Evolutionary conservation across 495 filamentous ascomycete genomes (phyloP).

Genomic region (Podospora pseudocomata): DNA sequence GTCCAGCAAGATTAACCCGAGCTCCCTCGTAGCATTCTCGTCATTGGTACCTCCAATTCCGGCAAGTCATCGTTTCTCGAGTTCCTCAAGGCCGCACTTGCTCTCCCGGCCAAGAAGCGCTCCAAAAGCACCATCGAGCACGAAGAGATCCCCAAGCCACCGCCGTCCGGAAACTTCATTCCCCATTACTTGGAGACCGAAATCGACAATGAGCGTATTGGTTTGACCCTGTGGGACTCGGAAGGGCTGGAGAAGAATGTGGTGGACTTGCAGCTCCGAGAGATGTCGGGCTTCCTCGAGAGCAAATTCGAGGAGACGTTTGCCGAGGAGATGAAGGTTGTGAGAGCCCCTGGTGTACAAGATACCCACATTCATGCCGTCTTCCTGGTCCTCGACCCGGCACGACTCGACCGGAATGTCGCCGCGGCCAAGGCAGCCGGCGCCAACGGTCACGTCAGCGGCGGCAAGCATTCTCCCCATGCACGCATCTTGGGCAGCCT

Average conservation of each 20-base stretch:
- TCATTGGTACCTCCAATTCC: constrained; percentile 81
- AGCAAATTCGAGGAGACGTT: constrained; percentile 98
- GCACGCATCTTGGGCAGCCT: constrained; percentile 61
- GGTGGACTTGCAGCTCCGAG: constrained; percentile 87
- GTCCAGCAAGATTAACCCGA: constrained; percentile 3
- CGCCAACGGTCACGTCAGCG: constrained; percentile 51
- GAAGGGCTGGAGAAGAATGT: constrained; percentile 89
- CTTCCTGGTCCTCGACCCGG: constrained; percentile 87
- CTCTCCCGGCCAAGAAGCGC: constrained; percentile 73
- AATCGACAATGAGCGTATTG: constrained; percentile 86
- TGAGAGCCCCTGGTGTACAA: constrained; percentile 84
- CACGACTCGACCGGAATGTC: constrained; percentile 78
- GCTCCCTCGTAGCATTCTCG: constrained; percentile 64
- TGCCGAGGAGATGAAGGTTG: constrained; percentile 94
- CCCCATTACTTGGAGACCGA: constrained; percentile 92
- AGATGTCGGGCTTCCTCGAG: constrained; percentile 88
- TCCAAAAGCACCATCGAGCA: constrained; percentile 46
- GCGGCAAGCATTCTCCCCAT: constrained; percentile 44
- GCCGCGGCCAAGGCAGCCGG: constrained; percentile 58
- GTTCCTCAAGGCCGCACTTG: constrained; percentile 82
- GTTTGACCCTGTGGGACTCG: constrained; percentile 94
- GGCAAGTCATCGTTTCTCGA: constrained; percentile 97
- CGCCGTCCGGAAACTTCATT: constrained; percentile 62
- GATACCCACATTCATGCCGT: constrained; percentile 98
- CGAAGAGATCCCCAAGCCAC: constrained; percentile 49